phyloP scores from a whole-genome alignment of 116 monocot species.

The Posidonia oceanica region DNA sequence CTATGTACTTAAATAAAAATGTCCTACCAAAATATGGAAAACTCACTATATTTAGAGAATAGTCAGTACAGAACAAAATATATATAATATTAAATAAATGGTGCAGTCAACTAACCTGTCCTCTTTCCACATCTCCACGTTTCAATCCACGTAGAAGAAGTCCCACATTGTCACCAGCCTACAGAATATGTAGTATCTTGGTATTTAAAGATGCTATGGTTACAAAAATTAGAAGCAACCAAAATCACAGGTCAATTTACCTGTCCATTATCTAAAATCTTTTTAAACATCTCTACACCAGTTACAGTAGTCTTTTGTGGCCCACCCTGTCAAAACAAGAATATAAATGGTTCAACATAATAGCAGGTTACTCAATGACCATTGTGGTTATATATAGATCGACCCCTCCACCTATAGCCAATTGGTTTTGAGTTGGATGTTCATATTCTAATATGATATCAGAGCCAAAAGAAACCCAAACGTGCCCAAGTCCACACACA shows the following conservation, averaged over 20 bases:
- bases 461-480: too few species aligned
- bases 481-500: too few species aligned
- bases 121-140: slow-evolving; percentile 91
- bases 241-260: slow-evolving; percentile 14
- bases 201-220: not conserved
- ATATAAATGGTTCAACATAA: not conserved
- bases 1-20: too few species aligned
- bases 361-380: not conserved
- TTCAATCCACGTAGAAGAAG: slow-evolving; percentile 93
- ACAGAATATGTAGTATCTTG: slow-evolving; percentile 3
- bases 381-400: too few species aligned
- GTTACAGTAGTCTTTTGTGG: slow-evolving; percentile 92
- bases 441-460: too few species aligned
- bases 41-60: too few species aligned
- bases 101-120: slow-evolving; percentile 39
- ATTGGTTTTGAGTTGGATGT: too few species aligned
- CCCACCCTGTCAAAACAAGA: slow-evolving; percentile 46
- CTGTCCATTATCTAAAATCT: slow-evolving; percentile 89
- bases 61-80: too few species aligned
- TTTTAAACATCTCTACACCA: slow-evolving; percentile 99
- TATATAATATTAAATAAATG: too few species aligned
- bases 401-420: too few species aligned
- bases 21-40: too few species aligned
- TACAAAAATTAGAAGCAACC: not conserved
- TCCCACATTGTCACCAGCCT: slow-evolving; percentile 98